Evolutionary conservation across 2,329 filamentous ascomycete genomes (phyloP), one percentile per base, ranked within the genome.

Genomic region (Pezicula radicicola): DNA sequence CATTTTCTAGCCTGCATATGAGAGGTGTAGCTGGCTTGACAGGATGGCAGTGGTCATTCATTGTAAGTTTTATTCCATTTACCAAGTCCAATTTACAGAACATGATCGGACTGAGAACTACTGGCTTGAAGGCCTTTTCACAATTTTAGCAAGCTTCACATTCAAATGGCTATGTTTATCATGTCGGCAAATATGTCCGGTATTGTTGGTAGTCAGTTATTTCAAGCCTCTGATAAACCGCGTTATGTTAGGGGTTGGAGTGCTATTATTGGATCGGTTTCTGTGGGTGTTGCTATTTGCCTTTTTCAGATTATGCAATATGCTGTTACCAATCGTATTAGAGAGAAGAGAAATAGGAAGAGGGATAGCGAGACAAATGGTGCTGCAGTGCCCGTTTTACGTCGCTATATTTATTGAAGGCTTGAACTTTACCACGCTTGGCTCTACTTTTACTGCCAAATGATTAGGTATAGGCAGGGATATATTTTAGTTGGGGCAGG

Each of bases 41-140:
- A 7, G 73, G 73, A 16, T 76, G 73, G 74, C 68, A 71, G 55
- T 76, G 73, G 73, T 64, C 75, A n/a, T 75, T 75, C 51, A 48
- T 59, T n/a, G 55, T 55, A 49, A 35, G 43, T 33, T 57, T 12
- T 58, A 21, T 21, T 21, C 21, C 21, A 21, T 5, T 21, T 21
- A 5, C 21, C 21, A 21, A 3, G 21, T 21, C 21, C 5, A 21
- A 21, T 5, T 21, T 21, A 3, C 21, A 3, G 21, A 21, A 21
- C 5, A 3, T 5, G 21, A 21, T 21, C 5, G 3, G 21, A 21
- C 21, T 21, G 5, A 21, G 21, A 21, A 21, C 21, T 21, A 3
- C 21, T 21, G 5, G 30, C 56, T 58, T 46, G 67, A 67, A 45
- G 60, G 59, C 15, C 47, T 61, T 8, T 66, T 70, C 54, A 70